Base-by-base conservation (phyloP, 108 stramenopile species). In the Nannochloropsis gaditana region DNA sequence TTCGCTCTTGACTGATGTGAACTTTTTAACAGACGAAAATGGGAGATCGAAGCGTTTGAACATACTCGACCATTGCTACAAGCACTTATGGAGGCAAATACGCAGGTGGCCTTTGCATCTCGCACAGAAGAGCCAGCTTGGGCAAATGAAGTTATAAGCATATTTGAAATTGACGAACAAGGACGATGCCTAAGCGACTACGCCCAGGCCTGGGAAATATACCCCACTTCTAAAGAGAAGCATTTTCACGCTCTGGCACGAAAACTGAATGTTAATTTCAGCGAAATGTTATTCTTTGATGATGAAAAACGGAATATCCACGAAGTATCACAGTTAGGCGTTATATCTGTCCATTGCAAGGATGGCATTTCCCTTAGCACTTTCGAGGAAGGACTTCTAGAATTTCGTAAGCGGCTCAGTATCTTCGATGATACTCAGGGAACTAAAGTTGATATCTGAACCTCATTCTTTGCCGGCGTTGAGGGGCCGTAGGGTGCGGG, bases 221-320 rank as follows among this genome's bases (percentile, higher is more conserved):
- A 85, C 42, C 47, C 47, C 47, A 73, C 80, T 31, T n/a, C 47
- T 17, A 85, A 85, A 41, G n/a, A 21, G 1, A 21, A 42, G 43
- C 84, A 85, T 19, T 85, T 85, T 11, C 17, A 73, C 15, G 19
- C 21, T 10, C 21, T 85, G 21, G 41, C 47, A 9, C 42, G 44
- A 9, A 41, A 85, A 44, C 80, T 41, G 81, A 11, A 44, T 85
- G 79, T 85, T 17, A 79, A 80, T 10, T 85, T 19, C 1, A 11
- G 15, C 10, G 84, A 85, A 10, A 85, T 85, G 84, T 31, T 85
- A 15, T 85, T 85, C 21, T 85, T 85, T 1, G 84, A 85, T n/a
- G 79, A 85, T 19, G 80, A 85, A 41, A 10, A 17, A 17, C n/a
- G 21, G 9, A 85, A 85, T 73, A 85, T 85, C 11, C 42, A 21